Conservation (phyloP, 805 yeast species). For the Candida insectorum region DNA sequence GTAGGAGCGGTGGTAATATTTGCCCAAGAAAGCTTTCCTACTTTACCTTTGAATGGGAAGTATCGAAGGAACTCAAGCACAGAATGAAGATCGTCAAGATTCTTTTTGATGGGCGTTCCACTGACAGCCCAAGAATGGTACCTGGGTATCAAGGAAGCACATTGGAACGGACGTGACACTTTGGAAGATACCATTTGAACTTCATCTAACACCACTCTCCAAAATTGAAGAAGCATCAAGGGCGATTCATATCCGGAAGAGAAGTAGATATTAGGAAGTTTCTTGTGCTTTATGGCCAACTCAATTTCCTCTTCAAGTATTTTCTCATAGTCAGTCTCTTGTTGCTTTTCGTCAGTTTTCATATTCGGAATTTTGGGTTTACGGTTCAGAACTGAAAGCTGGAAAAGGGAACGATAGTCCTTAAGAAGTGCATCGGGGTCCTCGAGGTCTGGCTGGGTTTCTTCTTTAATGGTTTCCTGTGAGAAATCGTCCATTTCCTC, state of each 20-base stretch:
- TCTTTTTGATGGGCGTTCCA: constrained; percentile 83
- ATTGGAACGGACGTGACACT: constrained; percentile 71
- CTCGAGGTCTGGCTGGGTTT: constrained; percentile 1
- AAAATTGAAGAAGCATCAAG: constrained; percentile 74
- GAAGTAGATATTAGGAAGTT: constrained; percentile 18
- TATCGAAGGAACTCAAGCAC: constrained; percentile 63
- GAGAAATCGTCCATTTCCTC: neutral
- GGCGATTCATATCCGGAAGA: constrained; percentile 70
- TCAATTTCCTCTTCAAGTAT: constrained; percentile 30
- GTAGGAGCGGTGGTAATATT: constrained; percentile 13
- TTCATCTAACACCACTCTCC: constrained; percentile 89
- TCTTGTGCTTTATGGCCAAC: constrained; percentile 27
- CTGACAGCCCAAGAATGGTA: constrained; percentile 96
- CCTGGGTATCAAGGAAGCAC: constrained; percentile 76
- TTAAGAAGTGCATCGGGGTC: constrained; percentile 7
- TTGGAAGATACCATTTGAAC: constrained; percentile 87
- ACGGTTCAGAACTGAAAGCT: constrained; percentile 18
- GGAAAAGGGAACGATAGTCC: constrained; percentile 24
- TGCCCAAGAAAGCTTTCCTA: constrained; percentile 41
- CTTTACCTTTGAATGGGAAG: constrained; percentile 58
- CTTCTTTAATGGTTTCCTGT: neutral
- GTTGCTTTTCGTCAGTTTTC: constrained; percentile 16
- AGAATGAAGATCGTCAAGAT: constrained; percentile 66
- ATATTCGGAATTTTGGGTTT: constrained; percentile 28
- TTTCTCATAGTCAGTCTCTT: constrained; percentile 29